Evolutionary conservation across 306 rosid species (phyloP), one percentile per base, ranked within the genome.

Genomic region (Corylus heterophylla): DNA sequence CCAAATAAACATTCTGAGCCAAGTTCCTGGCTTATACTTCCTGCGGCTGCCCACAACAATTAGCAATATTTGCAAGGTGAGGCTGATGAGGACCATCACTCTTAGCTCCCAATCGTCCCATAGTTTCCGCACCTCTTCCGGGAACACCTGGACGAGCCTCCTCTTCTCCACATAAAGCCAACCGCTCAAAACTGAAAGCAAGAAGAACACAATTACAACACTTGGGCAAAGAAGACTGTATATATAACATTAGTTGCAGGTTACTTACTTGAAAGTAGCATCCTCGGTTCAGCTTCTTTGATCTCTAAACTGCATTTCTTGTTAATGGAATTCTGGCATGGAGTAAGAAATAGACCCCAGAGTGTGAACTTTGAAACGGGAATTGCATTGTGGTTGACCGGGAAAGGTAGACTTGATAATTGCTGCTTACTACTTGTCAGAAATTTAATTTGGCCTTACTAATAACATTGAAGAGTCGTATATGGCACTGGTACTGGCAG

Each of bases 121-220:
- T 29, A 62, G 8, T 62, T 12, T 62, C 69, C 42, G 8, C 9
- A 7, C 44, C 45, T 3, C 8, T 27, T 62, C 69, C 29, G 69
- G 69, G 18, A 29, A 29, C 69, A 29, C n/a, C 45, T 62, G 20
- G 44, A 5, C 12, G 9, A 62, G 69, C 69, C 3, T 62, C 69
- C 69, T 62, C 69, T 62, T 62, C 69, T 62, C 69, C 69, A 62
- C 69, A 29, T 20, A 61, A 61, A 61, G 39, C 18, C 18, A 61
- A 27, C 39, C 67, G 7, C 67, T 25, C 67, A 61, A 61, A 25
- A 27, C 69, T 62, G 69, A 62, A 62, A 62, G 44, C 69, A 29
- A 14, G 13, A 12, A 35, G 18, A 62, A 13, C 6, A 62, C 8
- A n/a, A 9, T 6, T 12, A 4, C 17, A 29, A 27, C 17, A 5